Base-by-base conservation (phyloP, 768 basidiomycete genomes). In the Harrya chromipes region DNA sequence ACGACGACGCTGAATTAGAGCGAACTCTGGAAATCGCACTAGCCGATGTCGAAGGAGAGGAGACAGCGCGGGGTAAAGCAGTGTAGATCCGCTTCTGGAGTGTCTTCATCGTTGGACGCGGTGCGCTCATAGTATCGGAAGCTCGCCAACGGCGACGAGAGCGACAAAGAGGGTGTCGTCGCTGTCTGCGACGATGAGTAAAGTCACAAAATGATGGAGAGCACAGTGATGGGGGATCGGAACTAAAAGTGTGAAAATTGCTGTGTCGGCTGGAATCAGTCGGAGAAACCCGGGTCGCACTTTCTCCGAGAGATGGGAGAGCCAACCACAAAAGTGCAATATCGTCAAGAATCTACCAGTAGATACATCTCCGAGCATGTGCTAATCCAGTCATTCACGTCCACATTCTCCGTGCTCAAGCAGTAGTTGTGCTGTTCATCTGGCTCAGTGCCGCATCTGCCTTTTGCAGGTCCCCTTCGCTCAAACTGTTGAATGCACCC, bases 391-490 rank as follows among this genome's bases (percentile, higher is more conserved):
- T 13, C 29, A 29, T 29, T 29, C 29, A 29, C 29, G 11, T 3
- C 23, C 6, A 23, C 47, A 1, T 42, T 38, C 31, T 29, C 26
- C 23, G 23, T 3, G 23, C 3, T 19, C 8, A 13, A 36, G 23
- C 20, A 31, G 19, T 43, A 5, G 35, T 40, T 26, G 57, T 66
- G 36, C 29, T 6, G 29, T 69, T 70, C 33, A 81, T 76, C 60
- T 83, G 80, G 61, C 80, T 87, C 46, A 98, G 78, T 3, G 91
- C 94, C 10, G 85, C 90, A 58, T 98, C 94, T 4, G 94, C 95
- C 70, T 81, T 80, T 62, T 77, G 78, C 58, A 98, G 70, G 67
- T 98, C 95, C 44, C 83, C 76, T 70, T 97, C 95, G 63, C 85
- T 93, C 47, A 97, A 69, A 55, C 84, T 92, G 60, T 81, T 82